Evolutionary conservation across 2,329 filamentous ascomycete species (phyloP).

Genomic region (Ilyonectria mors-panacis): DNA sequence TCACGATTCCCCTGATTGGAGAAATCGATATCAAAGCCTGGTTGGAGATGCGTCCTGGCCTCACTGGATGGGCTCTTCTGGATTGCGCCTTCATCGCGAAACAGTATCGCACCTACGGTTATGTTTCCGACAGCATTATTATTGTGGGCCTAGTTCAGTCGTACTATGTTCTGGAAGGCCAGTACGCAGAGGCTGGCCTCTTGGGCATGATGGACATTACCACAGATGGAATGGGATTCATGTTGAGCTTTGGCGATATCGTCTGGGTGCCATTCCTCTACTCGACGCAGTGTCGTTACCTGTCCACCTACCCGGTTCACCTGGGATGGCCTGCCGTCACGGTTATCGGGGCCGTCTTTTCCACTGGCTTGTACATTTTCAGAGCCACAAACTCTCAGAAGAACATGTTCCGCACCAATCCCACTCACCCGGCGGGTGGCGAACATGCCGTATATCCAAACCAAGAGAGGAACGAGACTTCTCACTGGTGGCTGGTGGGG

Average conservation of each 20-base stretch:
- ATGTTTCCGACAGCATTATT: slow-evolving; percentile 85
- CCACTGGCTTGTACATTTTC: slow-evolving; percentile 86
- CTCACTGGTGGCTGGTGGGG: slow-evolving; percentile 94
- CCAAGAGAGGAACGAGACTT: slow-evolving; percentile 82
- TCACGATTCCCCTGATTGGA: slow-evolving; percentile 82
- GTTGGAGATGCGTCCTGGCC: slow-evolving; percentile 87
- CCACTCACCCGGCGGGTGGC: slow-evolving; percentile 80
- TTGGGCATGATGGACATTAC: slow-evolving; percentile 93
- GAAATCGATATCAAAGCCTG: slow-evolving; percentile 91
- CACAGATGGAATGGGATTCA: slow-evolving; percentile 91
- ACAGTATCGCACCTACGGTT: slow-evolving; percentile 87
- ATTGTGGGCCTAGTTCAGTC: slow-evolving; percentile 82
- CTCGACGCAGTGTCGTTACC: slow-evolving; percentile 84
- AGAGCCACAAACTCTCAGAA: slow-evolving; percentile 91
- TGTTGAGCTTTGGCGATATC: slow-evolving; percentile 91
- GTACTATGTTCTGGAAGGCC: slow-evolving; percentile 85
- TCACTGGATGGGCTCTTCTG: slow-evolving; percentile 88
- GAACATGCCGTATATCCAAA: slow-evolving; percentile 87
- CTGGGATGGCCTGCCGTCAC: slow-evolving; percentile 77
- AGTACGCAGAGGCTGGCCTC: slow-evolving; percentile 88
- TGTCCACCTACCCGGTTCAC: slow-evolving; percentile 82
- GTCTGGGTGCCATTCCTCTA: slow-evolving; percentile 94
- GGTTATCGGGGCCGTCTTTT: slow-evolving; percentile 75
- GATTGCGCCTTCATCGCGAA: slow-evolving; percentile 87
- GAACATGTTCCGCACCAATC: slow-evolving; percentile 91